phyloP scores from a whole-genome alignment of 2,329 filamentous ascomycete species.

The Rhinocladiella mackenziei region DNA sequence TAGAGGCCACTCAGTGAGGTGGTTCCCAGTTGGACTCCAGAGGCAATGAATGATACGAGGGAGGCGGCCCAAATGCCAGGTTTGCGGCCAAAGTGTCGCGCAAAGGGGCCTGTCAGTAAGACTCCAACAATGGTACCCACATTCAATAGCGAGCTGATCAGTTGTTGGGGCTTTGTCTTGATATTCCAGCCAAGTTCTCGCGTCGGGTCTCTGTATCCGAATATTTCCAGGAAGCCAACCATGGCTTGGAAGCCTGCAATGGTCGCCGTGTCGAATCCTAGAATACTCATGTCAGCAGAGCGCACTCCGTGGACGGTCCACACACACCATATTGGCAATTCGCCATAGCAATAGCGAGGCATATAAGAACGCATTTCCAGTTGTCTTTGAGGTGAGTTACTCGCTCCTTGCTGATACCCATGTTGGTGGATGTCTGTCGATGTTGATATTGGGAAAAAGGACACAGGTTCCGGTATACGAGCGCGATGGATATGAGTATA shows the following conservation, averaged over 20 bases:
- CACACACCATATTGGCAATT: constrained; percentile 55
- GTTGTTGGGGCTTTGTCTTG: constrained; percentile 48
- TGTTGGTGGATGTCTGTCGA: no score
- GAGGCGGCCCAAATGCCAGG: constrained; percentile 48
- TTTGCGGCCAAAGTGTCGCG: constrained; percentile 46
- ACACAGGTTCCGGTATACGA: no score
- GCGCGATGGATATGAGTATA: no score
- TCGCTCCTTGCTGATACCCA: constrained; percentile 13
- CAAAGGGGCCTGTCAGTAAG: constrained; percentile 46
- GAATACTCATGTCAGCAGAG: no score
- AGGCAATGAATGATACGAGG: constrained; percentile 43
- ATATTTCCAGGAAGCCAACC: constrained; percentile 51
- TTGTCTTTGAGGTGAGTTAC: constrained; percentile 27
- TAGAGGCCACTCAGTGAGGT: constrained; percentile 43
- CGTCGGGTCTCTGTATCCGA: constrained; percentile 45
- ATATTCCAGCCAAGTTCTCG: constrained; percentile 30
- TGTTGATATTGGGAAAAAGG: no score
- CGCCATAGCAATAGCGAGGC: constrained; percentile 45
- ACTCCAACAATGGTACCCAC: constrained; percentile 51
- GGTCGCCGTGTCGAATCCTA: constrained; percentile 46
- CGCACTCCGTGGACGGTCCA: no score
- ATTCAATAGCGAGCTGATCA: constrained; percentile 51
- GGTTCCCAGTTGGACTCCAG: constrained; percentile 45
- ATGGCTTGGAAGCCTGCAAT: constrained; percentile 48
- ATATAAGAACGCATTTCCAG: constrained; percentile 47